Evolutionary conservation across 257 asterid species (phyloP).

Genomic region (Solanum gandarillasii): DNA sequence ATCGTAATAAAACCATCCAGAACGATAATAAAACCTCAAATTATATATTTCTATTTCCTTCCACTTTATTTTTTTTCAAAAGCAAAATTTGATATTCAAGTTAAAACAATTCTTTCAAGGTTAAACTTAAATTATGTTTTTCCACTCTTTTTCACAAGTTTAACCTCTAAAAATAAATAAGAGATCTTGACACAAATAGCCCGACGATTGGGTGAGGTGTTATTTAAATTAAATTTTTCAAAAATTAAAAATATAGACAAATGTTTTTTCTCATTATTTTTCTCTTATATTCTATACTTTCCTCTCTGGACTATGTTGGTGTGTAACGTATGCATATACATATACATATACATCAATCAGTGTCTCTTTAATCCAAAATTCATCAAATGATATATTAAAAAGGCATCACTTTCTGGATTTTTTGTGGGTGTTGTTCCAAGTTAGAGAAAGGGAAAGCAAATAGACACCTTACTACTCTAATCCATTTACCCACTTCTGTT

Average conservation of each 20-base stretch:
- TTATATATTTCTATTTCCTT: not conserved
- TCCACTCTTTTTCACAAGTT: not conserved
- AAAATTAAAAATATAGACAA: not conserved
- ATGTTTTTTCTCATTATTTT: not conserved
- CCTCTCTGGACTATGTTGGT: not conserved
- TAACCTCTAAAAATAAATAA: not conserved
- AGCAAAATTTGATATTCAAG: not conserved
- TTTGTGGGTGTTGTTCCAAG: constrained; percentile 1
- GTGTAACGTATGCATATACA: not conserved
- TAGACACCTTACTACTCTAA: not conserved
- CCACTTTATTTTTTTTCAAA: not conserved
- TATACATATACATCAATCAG: not conserved
- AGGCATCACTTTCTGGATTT: not conserved
- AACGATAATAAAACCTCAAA: not conserved
- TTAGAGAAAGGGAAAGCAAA: not conserved
- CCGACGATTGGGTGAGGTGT: not conserved
- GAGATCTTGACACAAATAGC: not conserved
- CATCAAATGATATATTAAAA: not conserved
- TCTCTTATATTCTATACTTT: not conserved
- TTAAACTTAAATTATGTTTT: not conserved
- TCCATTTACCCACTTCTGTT: not conserved
- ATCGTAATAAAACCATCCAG: not conserved
- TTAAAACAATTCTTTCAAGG: too few relatives aligned
- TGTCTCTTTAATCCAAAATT: not conserved
- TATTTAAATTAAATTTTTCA: not conserved